These are phyloP conservation scores for Ceratobasidium sp. DNA, from an alignment of 1,284 basidiomycete genomes.

Conservation along the genomic window DNA sequence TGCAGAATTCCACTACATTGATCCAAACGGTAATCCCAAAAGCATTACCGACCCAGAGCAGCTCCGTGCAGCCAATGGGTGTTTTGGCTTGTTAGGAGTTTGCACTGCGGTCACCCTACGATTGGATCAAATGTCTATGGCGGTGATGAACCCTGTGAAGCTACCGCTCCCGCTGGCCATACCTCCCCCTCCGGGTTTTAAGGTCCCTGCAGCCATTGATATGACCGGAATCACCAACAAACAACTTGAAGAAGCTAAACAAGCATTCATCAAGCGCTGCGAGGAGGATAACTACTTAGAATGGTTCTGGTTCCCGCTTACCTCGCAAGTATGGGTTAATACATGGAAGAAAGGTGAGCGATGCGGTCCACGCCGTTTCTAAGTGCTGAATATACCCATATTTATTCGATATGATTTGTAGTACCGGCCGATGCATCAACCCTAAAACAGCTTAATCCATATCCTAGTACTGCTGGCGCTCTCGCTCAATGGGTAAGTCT, in stretches of 20 bases:
- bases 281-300: conserved; percentile 49
- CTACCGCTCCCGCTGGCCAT: conserved; percentile 46
- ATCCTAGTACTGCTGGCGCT: conserved; percentile 14
- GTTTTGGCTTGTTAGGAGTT: conserved; percentile 49
- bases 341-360: conserved; percentile 46
- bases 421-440: not conserved
- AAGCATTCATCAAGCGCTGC: conserved; percentile 46
- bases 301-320: conserved; percentile 50
- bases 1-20: conserved; percentile 47
- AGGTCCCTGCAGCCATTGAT: conserved; percentile 19
- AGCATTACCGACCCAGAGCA: conserved; percentile 45
- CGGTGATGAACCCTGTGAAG: conserved; percentile 49
- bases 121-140: conserved; percentile 46
- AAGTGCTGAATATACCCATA: not conserved
- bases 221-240: conserved; percentile 41
- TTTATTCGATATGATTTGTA: not conserved
- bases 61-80: conserved; percentile 47
- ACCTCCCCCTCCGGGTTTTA: conserved; percentile 48
- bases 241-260: conserved; percentile 44
- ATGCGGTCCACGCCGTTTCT: not conserved
- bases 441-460: conserved; percentile 6
- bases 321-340: conserved; percentile 49
- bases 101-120: conserved; percentile 48
- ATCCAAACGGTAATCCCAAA: conserved; percentile 45
- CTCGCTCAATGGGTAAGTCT: conserved; percentile 24